Conservation (phyloP, 345 rosid species). For the Atalantia buxifolia region DNA sequence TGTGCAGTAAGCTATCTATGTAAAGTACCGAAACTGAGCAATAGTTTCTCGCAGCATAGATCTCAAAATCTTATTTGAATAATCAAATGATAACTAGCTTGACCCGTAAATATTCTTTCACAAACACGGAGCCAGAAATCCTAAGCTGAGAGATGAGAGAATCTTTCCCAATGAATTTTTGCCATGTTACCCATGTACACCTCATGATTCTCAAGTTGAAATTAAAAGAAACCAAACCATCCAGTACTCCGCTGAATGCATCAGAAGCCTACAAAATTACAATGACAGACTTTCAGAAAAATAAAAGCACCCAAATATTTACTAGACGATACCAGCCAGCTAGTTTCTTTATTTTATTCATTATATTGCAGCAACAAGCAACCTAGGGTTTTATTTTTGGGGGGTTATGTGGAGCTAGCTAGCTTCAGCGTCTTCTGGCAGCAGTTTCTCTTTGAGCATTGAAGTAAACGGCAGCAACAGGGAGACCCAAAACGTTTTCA, state of each 20-base stretch:
- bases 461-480: conserved; percentile 75
- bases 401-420: too few species aligned
- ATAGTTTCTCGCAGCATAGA: not conserved
- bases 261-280: not conserved
- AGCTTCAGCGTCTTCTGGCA: conserved; percentile 46
- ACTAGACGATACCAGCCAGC: not conserved
- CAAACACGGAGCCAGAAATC: not conserved
- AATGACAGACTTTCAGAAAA: not conserved
- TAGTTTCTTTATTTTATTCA: not conserved
- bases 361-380: not conserved
- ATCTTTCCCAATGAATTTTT: not conserved
- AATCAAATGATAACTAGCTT: conserved; percentile 1
- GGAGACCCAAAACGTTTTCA: conserved; percentile 55
- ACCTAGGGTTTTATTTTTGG: not conserved
- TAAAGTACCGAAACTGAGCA: not conserved
- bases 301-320: not conserved
- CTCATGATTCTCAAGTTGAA: conserved; percentile 1
- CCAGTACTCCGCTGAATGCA: not conserved
- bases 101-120: not conserved
- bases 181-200: not conserved
- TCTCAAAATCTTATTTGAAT: not conserved
- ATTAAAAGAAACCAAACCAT: not conserved
- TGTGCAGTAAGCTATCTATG: not conserved
- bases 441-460: conserved; percentile 73
- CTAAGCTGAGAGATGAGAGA: not conserved